Conservation (phyloP, 768 basidiomycete species). For the Agaricus subrufescens region DNA sequence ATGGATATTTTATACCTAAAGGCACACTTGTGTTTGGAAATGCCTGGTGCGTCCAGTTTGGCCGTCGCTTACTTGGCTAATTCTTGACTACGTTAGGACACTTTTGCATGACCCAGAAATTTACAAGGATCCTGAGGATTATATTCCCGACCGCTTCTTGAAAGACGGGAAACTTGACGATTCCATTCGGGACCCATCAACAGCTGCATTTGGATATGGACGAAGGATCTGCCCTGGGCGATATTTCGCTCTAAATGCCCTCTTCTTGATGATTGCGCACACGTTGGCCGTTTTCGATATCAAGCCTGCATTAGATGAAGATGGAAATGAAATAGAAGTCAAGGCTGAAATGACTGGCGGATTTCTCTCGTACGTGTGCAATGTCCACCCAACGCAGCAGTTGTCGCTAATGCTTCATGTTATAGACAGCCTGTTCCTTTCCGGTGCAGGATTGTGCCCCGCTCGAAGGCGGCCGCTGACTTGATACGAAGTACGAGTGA, state of each 20-base stretch:
- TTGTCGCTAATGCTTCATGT: neutral
- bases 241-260: slow-evolving; percentile 34
- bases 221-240: slow-evolving; percentile 37
- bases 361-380: neutral
- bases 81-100: neutral
- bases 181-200: neutral
- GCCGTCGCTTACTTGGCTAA: neutral
- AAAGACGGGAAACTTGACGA: slow-evolving; percentile 10
- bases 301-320: neutral
- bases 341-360: slow-evolving; percentile 3
- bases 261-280: slow-evolving; percentile 21
- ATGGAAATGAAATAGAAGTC: neutral
- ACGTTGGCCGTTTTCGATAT: slow-evolving; percentile 16
- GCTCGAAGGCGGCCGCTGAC: slow-evolving; percentile 1
- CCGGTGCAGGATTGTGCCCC: slow-evolving; percentile 3
- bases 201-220: slow-evolving; percentile 3
- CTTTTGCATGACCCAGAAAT: slow-evolving; percentile 10
- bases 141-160: slow-evolving; percentile 9
- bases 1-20: slow-evolving; percentile 31
- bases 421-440: slow-evolving; percentile 6
- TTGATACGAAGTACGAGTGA: neutral
- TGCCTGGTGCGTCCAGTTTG: slow-evolving; percentile 23
- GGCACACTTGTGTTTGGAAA: slow-evolving; percentile 36
- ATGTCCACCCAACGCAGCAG: neutral
- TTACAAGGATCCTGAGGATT: neutral